Conservation (phyloP, 1,284 basidiomycete genomes). For the Austroboletus olivaceoglutinosus region DNA sequence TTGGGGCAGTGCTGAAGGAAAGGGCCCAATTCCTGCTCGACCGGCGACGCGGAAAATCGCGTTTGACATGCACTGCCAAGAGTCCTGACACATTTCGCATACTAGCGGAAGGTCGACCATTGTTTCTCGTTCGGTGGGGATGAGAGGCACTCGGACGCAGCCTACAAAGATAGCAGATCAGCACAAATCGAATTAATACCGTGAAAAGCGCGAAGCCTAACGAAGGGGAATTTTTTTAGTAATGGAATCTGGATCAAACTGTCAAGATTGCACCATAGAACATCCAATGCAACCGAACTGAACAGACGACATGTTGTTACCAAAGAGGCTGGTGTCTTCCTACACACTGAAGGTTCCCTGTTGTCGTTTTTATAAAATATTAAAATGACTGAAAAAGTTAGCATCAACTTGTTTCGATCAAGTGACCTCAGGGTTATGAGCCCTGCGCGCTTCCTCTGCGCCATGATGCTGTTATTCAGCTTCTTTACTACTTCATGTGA, state of each 20-base stretch:
- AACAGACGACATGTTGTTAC: slow-evolving; percentile 16
- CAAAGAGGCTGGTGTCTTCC: slow-evolving; percentile 14
- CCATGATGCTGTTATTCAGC: slow-evolving; percentile 32
- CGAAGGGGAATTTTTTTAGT: slow-evolving; percentile 5
- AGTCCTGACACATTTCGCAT: slow-evolving; percentile 17
- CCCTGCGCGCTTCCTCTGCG: slow-evolving; percentile 41
- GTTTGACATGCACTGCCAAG: slow-evolving; percentile 4
- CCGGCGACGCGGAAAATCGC: background rate
- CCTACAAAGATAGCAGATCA: slow-evolving; percentile 5
- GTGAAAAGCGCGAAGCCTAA: slow-evolving; percentile 7
- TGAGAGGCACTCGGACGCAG: background rate
- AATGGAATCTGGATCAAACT: slow-evolving; percentile 12
- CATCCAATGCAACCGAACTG: slow-evolving; percentile 17
- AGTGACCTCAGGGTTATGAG: slow-evolving; percentile 42
- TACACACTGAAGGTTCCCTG: background rate
- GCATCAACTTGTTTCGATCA: slow-evolving; percentile 41
- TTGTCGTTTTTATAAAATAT: no score
- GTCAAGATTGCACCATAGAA: slow-evolving; percentile 17
- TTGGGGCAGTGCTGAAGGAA: slow-evolving; percentile 2
- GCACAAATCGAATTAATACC: background rate
- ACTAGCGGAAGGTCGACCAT: slow-evolving; percentile 15
- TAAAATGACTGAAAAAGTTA: slow-evolving; percentile 7
- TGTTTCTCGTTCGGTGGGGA: background rate
- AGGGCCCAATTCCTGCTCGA: background rate
- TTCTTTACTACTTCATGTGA: no score